These are phyloP conservation scores for Cardamine occulta DNA, from an alignment of 345 rosid species.

Conservation along the genomic window DNA sequence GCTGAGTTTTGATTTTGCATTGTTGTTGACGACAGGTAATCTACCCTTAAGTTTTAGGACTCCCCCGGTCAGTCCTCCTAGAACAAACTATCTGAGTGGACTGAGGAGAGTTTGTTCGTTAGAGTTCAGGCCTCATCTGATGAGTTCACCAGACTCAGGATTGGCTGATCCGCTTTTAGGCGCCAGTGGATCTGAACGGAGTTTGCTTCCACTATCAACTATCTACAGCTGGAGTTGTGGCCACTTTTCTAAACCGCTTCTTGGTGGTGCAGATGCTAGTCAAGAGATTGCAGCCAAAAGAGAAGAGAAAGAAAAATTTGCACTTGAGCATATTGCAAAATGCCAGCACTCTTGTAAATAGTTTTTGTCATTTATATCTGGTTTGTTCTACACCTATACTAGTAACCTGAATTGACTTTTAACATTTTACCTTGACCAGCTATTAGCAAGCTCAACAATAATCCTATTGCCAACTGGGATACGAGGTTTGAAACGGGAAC, in stretches of 20 bases:
- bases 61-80: conserved; percentile 99
- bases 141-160: conserved; percentile 88
- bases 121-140: conserved; percentile 89
- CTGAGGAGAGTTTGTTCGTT: conserved; percentile 93
- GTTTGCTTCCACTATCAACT: conserved; percentile 90
- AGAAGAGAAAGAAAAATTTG: conserved; percentile 87
- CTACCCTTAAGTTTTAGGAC: conserved; percentile 89
- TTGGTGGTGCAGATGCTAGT: conserved; percentile 72
- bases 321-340: conserved; percentile 78
- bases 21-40: conserved; percentile 70
- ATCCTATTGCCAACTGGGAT: conserved; percentile 87
- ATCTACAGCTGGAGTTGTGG: conserved; percentile 97
- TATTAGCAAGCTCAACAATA: conserved; percentile 72
- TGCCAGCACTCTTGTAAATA: conserved; percentile 83
- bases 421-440: conserved; percentile 53
- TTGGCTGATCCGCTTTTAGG: conserved; percentile 90
- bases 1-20: conserved; percentile 31
- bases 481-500: conserved; percentile 89
- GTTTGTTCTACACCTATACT: conserved; percentile 32
- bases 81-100: conserved; percentile 74
- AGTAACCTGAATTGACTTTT: conserved; percentile 26
- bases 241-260: conserved; percentile 96
- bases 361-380: conserved; percentile 23
- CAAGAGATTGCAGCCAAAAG: conserved; percentile 78
- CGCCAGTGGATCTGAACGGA: conserved; percentile 66